These are phyloP conservation scores for Talaromyces verruculosus DNA, from an alignment of 2,329 filamentous ascomycete species.

Conservation along the genomic window DNA sequence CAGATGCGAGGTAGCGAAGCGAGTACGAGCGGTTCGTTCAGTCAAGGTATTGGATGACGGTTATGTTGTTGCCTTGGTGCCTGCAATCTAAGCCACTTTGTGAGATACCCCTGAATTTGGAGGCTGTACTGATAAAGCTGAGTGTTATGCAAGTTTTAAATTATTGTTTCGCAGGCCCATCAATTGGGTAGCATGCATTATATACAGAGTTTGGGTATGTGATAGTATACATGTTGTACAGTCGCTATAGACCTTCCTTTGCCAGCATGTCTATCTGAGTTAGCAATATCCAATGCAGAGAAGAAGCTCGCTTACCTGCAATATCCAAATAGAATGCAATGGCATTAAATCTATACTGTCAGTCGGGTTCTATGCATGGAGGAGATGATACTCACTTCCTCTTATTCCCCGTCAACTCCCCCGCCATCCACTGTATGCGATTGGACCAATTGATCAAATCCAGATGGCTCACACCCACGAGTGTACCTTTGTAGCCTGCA, in stretches of 20 bases:
- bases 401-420: conserved; percentile 56
- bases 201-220: not conserved
- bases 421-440: conserved; percentile 59
- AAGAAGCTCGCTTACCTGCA: conserved; percentile 50
- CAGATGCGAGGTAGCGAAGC: not conserved
- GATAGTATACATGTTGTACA: conserved; percentile 6
- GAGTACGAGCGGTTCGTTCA: not conserved
- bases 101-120: conserved; percentile 5
- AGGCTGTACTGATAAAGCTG: not conserved
- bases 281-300: conserved; percentile 1
- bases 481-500: conserved; percentile 59
- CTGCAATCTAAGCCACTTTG: conserved; percentile 7
- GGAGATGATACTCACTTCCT: conserved; percentile 47
- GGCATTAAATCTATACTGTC: conserved; percentile 58
- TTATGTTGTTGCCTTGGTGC: conserved; percentile 13
- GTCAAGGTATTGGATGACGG: not conserved
- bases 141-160: not conserved
- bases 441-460: conserved; percentile 69
- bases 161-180: not conserved
- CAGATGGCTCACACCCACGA: conserved; percentile 63
- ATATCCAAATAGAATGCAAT: conserved; percentile 65
- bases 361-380: not conserved
- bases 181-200: not conserved
- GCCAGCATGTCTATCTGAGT: conserved; percentile 61
- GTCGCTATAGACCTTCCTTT: conserved; percentile 57